Evolutionary conservation across 2,329 filamentous ascomycete genomes (phyloP), one percentile per base, ranked within the genome.

Genomic region (Pseudopithomyces chartarum): DNA sequence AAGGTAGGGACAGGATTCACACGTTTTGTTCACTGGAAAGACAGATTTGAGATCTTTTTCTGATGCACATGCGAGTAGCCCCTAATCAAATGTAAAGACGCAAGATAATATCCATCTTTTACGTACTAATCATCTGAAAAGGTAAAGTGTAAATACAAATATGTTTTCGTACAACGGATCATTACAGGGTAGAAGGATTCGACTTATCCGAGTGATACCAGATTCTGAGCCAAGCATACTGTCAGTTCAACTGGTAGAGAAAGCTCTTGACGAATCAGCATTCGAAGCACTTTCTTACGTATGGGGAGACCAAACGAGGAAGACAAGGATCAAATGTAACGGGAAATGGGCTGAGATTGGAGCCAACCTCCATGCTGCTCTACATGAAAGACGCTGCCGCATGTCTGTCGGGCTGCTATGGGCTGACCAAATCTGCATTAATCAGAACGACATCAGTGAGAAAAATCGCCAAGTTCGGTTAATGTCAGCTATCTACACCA

Each of bases 201-300:
- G 46, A 19, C 46, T 49, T 39, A 15, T 49, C 15, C 36, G 38
- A 33, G 29, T 49, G 15, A 39, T 38, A 34, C 46, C 29, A 19
- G 33, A 29, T 19, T 6, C 32, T 23, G 17, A 33, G n/a, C 22
- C 19, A 19, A 49, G 46, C 33, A 38, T 29, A 38, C 17, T 49
- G 22, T 22, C 46, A 29, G 38, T 49, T 33, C 2, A 49, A 19
- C 46, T 49, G 8, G 15, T 49, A 19, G 46, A 49, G 19, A 55
- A 44, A 20, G 32, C 7, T 20, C 50, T 57, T 40, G 42, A 57
- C 36, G 50, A 32, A 17, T 15, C 50, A 36, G 45, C 29, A 11
- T 58, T 55, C 20, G 52, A 57, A 43, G 57, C 57, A 26, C 50
- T 60, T 40, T 57, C 57, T 7, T 60, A 60, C 26, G 54, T 57